phyloP scores from a whole-genome alignment of 805 yeast genomes.

The Lipomyces kockii region DNA sequence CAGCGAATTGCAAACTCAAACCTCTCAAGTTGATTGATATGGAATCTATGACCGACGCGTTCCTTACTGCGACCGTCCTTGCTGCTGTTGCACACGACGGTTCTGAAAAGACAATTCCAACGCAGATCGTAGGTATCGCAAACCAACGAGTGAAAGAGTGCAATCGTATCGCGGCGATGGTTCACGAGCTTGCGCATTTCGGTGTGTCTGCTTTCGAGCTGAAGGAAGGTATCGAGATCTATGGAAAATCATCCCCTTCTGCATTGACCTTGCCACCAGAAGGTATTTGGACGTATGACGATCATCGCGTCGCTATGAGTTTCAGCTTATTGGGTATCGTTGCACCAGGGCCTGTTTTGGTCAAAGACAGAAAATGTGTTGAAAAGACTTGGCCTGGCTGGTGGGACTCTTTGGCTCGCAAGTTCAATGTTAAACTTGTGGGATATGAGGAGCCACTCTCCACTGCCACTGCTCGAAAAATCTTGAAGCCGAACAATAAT shows the following conservation, averaged over 20 bases:
- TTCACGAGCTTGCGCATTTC: conserved; percentile 80
- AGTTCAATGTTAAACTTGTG: conserved; percentile 65
- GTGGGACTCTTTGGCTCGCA: conserved; percentile 90
- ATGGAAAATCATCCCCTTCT: conserved; percentile 57
- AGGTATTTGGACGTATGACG: conserved; percentile 84
- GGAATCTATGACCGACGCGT: conserved; percentile 99
- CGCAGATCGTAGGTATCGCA: conserved; percentile 92
- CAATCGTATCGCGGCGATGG: conserved; percentile 95
- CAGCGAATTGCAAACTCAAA: conserved; percentile 67
- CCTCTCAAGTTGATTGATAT: conserved; percentile 82
- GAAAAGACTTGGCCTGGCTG: conserved; percentile 99
- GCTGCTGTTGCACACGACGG: conserved; percentile 76
- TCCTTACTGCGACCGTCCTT: conserved; percentile 92
- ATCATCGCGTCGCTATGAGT: conserved; percentile 98
- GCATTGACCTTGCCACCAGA: conserved; percentile 61
- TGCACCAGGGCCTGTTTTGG: conserved; percentile 62
- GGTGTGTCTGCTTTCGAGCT: conserved; percentile 85
- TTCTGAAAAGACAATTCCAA: conserved; percentile 54
- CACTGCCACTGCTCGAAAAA: conserved; percentile 9
- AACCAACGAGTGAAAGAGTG: conserved; percentile 98
- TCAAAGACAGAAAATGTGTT: conserved; percentile 88
- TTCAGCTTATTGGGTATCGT: conserved; percentile 86
- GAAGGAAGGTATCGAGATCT: conserved; percentile 89
- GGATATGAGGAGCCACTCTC: conserved; percentile 53
- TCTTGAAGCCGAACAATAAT: conserved; percentile 31